Base-by-base conservation (phyloP, 1,284 basidiomycete species). In the Ustilago lituana region DNA sequence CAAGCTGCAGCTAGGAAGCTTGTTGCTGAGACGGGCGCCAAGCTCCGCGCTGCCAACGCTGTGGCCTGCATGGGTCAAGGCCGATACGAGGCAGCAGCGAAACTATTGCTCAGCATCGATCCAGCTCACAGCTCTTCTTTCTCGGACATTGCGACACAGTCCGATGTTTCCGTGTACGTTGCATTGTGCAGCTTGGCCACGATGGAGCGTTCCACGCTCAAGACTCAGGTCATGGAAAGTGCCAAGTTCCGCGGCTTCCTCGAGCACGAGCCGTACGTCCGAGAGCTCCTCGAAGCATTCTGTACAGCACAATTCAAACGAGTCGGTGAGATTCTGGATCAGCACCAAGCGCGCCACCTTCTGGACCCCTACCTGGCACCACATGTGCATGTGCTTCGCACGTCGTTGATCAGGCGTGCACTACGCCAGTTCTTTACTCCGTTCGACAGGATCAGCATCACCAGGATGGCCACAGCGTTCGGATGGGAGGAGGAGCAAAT, bases 131-230 rank as follows among this genome's bases (percentile, higher is more conserved):
- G 55, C 26, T 39, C 37, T 24, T 58, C 58, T 17, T 41, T 71
- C 17, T 31, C 43, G 4, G 62, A 92, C 88, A 85, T 93, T 38
- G 84, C 93, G 38, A 86, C 90, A 1, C 86, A 89, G 0, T 87
- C 87, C 1, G 93, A 94, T 78, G 88, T 94, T 39, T 91, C 91
- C 3, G 87, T 93, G 33, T 94, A 92, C 77, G 90, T 89, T 7
- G 88, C 88, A 0, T 83, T 94, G 0, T 93, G 91, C 73, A 89
- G 90, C 2, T 85, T 95, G 11, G 89, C 92, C 0, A 89, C 87
- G 29, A 86, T 92, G 68, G 84, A 87, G 10, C 88, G 93, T 4
- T 84, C 86, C 0, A 84, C 86, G n/a, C 88, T 94, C 82, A 89
- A 89, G 73, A 76, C 86, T 0, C 86, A 79, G 29, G 84, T 93